Base-by-base conservation (phyloP, 2,329 filamentous ascomycete genomes). In the Ilyonectria sp. region DNA sequence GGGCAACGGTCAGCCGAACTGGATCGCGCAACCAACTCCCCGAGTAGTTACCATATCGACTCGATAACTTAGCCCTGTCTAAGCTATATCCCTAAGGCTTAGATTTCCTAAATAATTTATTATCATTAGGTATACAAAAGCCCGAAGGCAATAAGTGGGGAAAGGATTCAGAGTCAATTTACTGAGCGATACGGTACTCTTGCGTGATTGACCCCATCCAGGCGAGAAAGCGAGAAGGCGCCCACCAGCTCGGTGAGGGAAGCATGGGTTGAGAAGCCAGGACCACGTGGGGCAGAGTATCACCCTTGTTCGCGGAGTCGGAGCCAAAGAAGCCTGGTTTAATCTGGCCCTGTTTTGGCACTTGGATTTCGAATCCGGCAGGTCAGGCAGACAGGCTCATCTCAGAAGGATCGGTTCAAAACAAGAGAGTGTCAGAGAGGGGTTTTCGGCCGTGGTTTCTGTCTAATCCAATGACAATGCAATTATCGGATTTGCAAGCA, bases 261-360 rank as follows among this genome's bases (percentile, higher is more conserved):
- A 55, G 57, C 63, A 60, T 52, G 57, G 54, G 63, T 35, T 44
- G 31, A 40, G 43, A 21, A 64, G 55, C 56, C 56, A 55, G 49
- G 62, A 23, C 62, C 62, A 65, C 49, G 63, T 66, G 63, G 63
- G 58, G 63, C 55, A 33, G 35, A 52, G 29, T 31, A 26, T 40
- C 21, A 57, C 40, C 58, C 58, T 57, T 66, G 63, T 57, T 54
- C 53, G 58, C 46, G 46, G 46, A 15, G 35, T n/a, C 43, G 46
- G 49, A 43, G 62, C 47, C 29, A 33, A 59, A 54, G 55, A 54
- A 64, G 54, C 47, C 23, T 43, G 37, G 29, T 46, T 37, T 54
- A 37, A 47, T 29, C 37, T n/a, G 29, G 31, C 52, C 33, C 47
- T 19, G 33, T 55, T 52, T 58, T 26, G 37, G 31, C 54, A 47